phyloP scores from a whole-genome alignment of 148 eudicot species.

The Pouteria glomerata region DNA sequence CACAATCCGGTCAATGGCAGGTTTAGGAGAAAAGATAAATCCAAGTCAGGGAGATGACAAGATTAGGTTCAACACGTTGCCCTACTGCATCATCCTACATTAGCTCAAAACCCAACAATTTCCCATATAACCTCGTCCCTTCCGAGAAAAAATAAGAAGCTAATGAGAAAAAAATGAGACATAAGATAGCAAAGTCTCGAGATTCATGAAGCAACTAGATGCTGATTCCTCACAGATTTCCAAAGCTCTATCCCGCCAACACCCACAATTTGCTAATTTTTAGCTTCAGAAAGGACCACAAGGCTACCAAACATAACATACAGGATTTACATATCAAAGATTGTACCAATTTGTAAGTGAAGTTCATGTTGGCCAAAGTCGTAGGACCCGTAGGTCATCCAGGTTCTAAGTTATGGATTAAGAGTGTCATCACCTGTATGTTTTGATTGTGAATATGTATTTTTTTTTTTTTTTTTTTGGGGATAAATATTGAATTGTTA shows the following conservation, averaged over 20 bases:
- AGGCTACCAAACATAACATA: background rate
- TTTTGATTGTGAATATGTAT: background rate
- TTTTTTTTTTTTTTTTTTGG: background rate
- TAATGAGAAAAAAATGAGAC: background rate
- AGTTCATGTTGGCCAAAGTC: background rate
- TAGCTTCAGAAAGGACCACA: background rate
- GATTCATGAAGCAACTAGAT: background rate
- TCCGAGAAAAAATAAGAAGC: background rate
- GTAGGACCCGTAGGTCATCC: background rate
- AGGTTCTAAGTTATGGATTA: background rate
- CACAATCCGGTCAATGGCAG: too few species aligned
- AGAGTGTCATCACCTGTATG: background rate
- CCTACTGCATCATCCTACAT: background rate
- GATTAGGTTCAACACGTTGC: background rate
- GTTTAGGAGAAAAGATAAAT: too few species aligned
- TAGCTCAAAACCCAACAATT: background rate
- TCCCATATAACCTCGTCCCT: background rate
- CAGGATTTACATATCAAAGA: background rate
- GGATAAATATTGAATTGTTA: background rate
- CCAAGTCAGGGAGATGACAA: background rate
- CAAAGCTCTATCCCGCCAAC: background rate
- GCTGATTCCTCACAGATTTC: background rate
- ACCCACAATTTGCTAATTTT: background rate
- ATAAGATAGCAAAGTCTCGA: background rate
- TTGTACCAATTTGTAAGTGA: background rate